A percentile compares a stretch with the other conserved stretches of the same genome.
Conservation (phyloP, 768 basidiomycete species). For the Mrakia frigida region DNA sequence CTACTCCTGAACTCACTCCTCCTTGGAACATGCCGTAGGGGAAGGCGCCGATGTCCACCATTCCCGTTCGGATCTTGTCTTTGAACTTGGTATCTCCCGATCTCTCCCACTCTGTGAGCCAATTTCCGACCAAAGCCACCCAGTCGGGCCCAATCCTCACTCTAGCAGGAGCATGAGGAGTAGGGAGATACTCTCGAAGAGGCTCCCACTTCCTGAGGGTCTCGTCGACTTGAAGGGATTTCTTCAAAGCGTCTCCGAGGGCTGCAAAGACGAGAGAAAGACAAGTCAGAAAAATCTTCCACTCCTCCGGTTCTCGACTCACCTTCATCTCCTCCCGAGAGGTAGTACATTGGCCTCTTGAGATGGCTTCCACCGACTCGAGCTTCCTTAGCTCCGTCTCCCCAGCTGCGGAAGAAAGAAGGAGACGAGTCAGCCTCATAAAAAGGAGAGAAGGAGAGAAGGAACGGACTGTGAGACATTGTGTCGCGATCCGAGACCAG, state of each 20-base stretch:
- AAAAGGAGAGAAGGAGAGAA: too few species aligned
- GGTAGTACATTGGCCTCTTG: slow-evolving; percentile 21
- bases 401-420: background rate
- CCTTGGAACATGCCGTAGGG: slow-evolving; percentile 12
- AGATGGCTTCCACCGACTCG: slow-evolving; percentile 7
- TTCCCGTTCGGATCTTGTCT: slow-evolving; percentile 17
- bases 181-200: slow-evolving; percentile 8
- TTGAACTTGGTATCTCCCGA: background rate
- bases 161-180: slow-evolving; percentile 10
- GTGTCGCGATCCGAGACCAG: slow-evolving; percentile 16
- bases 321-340: slow-evolving; percentile 19
- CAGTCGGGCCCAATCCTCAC: slow-evolving; percentile 16
- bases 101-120: slow-evolving; percentile 21
- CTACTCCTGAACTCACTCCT: slow-evolving; percentile 5
- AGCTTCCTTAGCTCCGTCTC: slow-evolving; percentile 24
- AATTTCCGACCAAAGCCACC: slow-evolving; percentile 7
- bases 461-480: background rate
- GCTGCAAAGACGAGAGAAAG: background rate
- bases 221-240: background rate
- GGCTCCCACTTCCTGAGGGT: slow-evolving; percentile 17
- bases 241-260: too few species aligned
- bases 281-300: background rate
- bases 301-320: too few species aligned
- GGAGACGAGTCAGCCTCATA: background rate
- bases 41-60: slow-evolving; percentile 9